Evolutionary conservation across 192 early-diverging fungal genomes (phyloP), one percentile per base, ranked within the genome.

Genomic region (Cladochytrium replicatum): DNA sequence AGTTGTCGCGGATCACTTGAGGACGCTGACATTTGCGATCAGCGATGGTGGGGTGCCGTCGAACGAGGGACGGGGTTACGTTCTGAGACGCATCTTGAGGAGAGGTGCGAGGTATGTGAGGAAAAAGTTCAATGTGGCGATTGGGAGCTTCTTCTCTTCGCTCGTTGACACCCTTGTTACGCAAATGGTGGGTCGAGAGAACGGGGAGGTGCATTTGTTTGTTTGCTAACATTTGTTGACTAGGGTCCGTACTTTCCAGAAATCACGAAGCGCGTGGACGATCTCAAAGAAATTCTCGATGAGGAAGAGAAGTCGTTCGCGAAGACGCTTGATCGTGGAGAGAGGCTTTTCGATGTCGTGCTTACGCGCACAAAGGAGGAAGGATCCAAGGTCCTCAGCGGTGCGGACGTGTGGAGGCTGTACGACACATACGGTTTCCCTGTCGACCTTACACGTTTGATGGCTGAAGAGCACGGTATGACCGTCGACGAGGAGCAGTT

Each of bases 371-470:
- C 82, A 39, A 80, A 83, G 27, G 71, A 86, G 32, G 50, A 79
- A 17, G 74, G 76, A 28, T 50, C 68, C 29, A 77, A 41, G 3
- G 61, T 70, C 9, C 74, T 97, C 27, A 78, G 82, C 19, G 95
- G 95, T 27, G 77, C 75, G 34, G 88, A 90, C 65, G 95, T 89
- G 6, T 98, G 92, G 92, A 78, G 89, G n/a, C 65, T 98, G 61
- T 98, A 98, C 53, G 95, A 96, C 58, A 98, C 95, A 9, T 98
- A 90, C 61, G 95, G 95, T 26, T 98, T 98, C 82, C 95, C 95
- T 3, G 88, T 94, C 1, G 95, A 98, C 63, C 74, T 98, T 41
- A 98, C 95, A 7, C 85, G 88, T 39, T 62, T 98, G 42, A 96
- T 98, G 92, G 92, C 95, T n/a, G 90, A 98, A 68, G 95, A 98